Percentiles rank a stretch among this genome's conserved stretches.
These are phyloP conservation scores for Aspergillus jensenii DNA, from an alignment of 2,329 filamentous ascomycete species.

Conservation along the genomic window DNA sequence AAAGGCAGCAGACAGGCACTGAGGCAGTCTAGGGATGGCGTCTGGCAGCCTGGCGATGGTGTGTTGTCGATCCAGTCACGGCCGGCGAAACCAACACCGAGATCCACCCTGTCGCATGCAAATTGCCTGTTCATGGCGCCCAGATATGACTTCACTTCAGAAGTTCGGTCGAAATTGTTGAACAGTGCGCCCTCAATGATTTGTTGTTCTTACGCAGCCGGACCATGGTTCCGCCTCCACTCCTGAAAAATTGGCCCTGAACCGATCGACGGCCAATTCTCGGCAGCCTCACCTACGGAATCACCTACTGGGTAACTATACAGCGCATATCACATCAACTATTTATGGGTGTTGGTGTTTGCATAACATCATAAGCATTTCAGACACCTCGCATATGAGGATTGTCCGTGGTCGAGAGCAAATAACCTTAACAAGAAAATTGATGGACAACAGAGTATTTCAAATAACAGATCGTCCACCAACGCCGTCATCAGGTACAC, in stretches of 20 bases:
- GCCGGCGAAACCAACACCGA: background rate
- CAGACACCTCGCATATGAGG: background rate
- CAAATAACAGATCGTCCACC: slow-evolving; percentile 4
- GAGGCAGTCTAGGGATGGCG: background rate
- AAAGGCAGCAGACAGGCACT: background rate
- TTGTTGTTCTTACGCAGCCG: background rate
- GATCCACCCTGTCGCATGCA: background rate
- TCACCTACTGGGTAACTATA: background rate
- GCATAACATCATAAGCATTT: background rate
- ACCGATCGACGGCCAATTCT: background rate
- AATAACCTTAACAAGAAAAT: background rate
- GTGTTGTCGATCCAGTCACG: background rate
- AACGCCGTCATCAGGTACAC: slow-evolving; percentile 3
- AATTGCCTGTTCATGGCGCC: background rate
- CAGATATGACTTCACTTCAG: background rate
- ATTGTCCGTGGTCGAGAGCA: background rate
- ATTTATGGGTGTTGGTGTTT: background rate
- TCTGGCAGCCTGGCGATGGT: background rate
- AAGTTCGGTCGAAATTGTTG: no score
- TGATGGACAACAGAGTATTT: background rate
- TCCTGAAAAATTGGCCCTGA: background rate
- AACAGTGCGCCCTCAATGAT: background rate
- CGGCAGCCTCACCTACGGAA: background rate
- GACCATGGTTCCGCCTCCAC: background rate
- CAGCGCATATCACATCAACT: background rate